Conservation (phyloP, 805 yeast species). For the Lipomyces spencermartinsiae region DNA sequence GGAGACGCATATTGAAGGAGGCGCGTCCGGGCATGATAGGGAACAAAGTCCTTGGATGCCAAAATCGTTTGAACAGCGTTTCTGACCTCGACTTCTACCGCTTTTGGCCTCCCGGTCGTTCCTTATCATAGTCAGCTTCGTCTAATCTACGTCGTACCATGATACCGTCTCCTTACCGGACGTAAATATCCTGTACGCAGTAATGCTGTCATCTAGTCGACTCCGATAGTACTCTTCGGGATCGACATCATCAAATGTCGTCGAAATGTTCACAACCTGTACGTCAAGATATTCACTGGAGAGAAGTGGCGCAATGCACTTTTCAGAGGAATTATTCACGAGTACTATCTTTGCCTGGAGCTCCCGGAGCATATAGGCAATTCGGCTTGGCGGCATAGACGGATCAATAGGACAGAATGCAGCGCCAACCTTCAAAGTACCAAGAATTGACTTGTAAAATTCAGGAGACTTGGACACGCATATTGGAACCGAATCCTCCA, state of each 20-base stretch:
- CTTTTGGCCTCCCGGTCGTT: constrained; percentile 39
- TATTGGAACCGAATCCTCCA: constrained; percentile 31
- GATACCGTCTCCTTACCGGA: constrained; percentile 26
- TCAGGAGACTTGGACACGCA: constrained; percentile 28
- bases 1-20: constrained; percentile 38
- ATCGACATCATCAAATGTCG: background rate
- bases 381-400: constrained; percentile 26
- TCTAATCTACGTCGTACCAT: background rate
- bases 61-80: constrained; percentile 34
- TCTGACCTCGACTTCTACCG: constrained; percentile 34
- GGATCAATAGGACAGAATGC: constrained; percentile 38
- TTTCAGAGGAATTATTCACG: constrained; percentile 9
- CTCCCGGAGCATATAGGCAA: constrained; percentile 29
- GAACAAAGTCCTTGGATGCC: constrained; percentile 29
- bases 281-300: background rate
- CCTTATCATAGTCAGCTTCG: constrained; percentile 18
- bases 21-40: constrained; percentile 14
- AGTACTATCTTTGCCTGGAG: constrained; percentile 24
- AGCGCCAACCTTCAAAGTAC: constrained; percentile 33
- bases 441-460: constrained; percentile 29
- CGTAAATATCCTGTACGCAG: constrained; percentile 39
- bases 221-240: background rate
- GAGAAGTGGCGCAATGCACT: background rate
- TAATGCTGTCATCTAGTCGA: constrained; percentile 8
- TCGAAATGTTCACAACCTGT: constrained; percentile 12